Evolutionary conservation across 495 filamentous ascomycete genomes (phyloP), one percentile per base, ranked within the genome.

Genomic region (Usnea hakonensis): DNA sequence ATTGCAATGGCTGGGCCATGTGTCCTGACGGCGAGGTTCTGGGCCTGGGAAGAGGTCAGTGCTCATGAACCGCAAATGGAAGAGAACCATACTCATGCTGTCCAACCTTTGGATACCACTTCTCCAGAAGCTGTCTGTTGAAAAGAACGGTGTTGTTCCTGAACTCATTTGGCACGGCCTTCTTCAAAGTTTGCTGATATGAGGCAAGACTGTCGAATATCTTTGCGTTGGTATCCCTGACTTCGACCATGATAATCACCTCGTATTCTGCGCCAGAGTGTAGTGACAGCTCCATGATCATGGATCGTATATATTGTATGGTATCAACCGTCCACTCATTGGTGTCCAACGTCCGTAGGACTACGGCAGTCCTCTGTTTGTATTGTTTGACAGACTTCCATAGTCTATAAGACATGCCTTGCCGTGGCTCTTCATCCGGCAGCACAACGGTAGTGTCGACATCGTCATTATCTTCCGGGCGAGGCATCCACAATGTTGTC

Each of bases 241-340:
- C 81, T 55, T 94, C 86, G 28, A 93, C 80, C 58, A 92, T 79
- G 5, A 94, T 73, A 65, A 87, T 88, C 37, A 94, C 81, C 66
- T 89, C 79, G 69, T 90, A 93, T 73, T 90, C 86, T 14, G 83
- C 88, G 3, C 90, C 90, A 10, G 87, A 85, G 54, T 83, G 78
- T 17, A 95, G 73, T 7, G 82, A 82, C 33, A 91, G 74, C 71
- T 94, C 90, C 23, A 82, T 85, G 64, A 94, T 81, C 57, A 93
- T 74, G 3, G 89, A 80, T 23, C 90, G 86, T 52, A 95, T 83
- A 16, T 83, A 81, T 65, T 86, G 79, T 63, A 84, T 81, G 65
- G 91, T 87, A 67, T 90, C 85, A 16, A 83, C 72, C n/a, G 80
- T 87, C 70, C 86, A 94, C 30, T 78, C 70, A 68, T 87, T 87